Conservation (phyloP, 2,329 filamentous ascomycete species). For the Volutella citrinella region DNA sequence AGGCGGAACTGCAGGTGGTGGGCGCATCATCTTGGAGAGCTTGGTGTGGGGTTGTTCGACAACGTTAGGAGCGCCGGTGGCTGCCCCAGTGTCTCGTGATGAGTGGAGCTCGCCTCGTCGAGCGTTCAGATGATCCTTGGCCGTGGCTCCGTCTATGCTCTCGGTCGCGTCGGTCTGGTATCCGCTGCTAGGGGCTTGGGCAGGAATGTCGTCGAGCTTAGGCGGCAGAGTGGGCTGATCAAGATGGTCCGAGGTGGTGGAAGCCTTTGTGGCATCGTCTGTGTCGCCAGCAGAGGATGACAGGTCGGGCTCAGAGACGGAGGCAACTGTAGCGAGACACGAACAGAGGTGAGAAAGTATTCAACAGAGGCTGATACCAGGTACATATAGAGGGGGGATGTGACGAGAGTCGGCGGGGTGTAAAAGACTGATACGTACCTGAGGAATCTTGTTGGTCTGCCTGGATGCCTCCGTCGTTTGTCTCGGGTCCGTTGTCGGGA, state of each 20-base stretch:
- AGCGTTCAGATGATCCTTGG: conserved; percentile 13
- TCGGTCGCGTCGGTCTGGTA: conserved; percentile 4
- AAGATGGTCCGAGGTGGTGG: conserved; percentile 13
- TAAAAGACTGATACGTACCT: no score
- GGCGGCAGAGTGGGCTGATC: conserved; percentile 22
- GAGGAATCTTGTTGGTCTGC: conserved; percentile 14
- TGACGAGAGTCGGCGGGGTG: conserved; percentile 3
- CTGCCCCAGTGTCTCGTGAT: conserved; percentile 1
- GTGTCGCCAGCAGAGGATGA: conserved; percentile 13
- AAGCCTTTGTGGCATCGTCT: conserved; percentile 13
- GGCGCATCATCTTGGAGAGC: conserved; percentile 21
- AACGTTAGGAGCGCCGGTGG: conserved; percentile 9
- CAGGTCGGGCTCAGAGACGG: conserved; percentile 17
- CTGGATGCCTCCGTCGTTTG: conserved; percentile 8
- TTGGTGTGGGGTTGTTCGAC: conserved; percentile 15
- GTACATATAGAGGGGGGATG: neutral
- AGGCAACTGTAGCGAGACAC: conserved; percentile 9
- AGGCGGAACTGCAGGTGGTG: conserved; percentile 30
- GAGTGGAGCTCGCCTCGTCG: conserved; percentile 14
- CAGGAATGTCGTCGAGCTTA: conserved; percentile 9
- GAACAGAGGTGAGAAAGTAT: conserved; percentile 13
- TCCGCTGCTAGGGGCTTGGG: conserved; percentile 9
- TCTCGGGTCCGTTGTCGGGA: conserved; percentile 10
- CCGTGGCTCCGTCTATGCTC: conserved; percentile 16
- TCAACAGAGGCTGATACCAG: neutral